These are phyloP conservation scores for Paramarasmius palmivorus DNA, from an alignment of 1,284 basidiomycete species.

Conservation along the genomic window DNA sequence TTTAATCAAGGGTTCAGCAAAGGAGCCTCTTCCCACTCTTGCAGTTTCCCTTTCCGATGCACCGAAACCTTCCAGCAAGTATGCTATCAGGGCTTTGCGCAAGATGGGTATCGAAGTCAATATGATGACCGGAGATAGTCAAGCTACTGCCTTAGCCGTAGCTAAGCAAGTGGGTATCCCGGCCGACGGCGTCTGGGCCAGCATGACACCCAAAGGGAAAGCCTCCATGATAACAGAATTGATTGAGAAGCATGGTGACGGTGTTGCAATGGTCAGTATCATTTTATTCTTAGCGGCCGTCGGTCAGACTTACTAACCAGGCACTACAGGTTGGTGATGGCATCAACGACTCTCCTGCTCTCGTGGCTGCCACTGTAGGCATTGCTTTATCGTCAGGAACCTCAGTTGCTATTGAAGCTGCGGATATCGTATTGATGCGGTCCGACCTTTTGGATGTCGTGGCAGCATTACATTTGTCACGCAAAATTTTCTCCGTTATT, in stretches of 20 bases:
- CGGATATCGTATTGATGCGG: constrained; percentile 97
- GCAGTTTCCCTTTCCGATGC: constrained; percentile 83
- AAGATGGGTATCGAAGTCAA: constrained; percentile 88
- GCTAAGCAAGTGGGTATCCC: constrained; percentile 86
- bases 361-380: constrained; percentile 93
- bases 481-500: constrained; percentile 90
- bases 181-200: constrained; percentile 80
- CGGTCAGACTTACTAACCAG: constrained; percentile 7
- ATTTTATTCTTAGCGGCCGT: not conserved
- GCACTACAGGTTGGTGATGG: constrained; percentile 88
- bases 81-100: constrained; percentile 79
- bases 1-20: constrained; percentile 42
- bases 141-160: constrained; percentile 81
- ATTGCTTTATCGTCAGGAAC: constrained; percentile 96
- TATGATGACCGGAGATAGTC: constrained; percentile 90
- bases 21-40: constrained; percentile 51
- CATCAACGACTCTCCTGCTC: constrained; percentile 97
- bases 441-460: constrained; percentile 96
- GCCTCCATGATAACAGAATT: constrained; percentile 80
- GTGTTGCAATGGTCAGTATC: constrained; percentile 83
- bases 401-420: constrained; percentile 96
- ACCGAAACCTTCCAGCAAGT: constrained; percentile 79
- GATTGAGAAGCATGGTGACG: constrained; percentile 66
- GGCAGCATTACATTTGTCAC: constrained; percentile 90
- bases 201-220: constrained; percentile 93